Evolutionary conservation across 805 yeast genomes (phyloP), one percentile per base, ranked within the genome.

Genomic region (Brettanomyces bruxellensis): DNA sequence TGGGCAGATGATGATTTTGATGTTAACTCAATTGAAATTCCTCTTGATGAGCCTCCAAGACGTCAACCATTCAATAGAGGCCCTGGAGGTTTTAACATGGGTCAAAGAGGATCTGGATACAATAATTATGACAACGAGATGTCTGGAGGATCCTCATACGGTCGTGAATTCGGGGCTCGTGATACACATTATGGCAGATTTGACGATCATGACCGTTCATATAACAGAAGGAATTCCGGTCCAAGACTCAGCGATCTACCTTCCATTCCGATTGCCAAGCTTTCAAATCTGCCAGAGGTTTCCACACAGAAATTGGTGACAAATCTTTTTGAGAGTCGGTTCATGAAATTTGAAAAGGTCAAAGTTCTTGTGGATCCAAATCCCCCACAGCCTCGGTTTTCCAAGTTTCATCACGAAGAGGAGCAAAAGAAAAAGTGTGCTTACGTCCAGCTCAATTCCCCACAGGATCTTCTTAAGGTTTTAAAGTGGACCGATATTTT

Each of bases 1-100:
- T 81, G 87, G 87, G 86, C 85, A 14, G 86, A 81, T 54, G 86
- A 77, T 57, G 85, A 80, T 55, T 77, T 81, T 47, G 87, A 81
- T 57, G 66, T 80, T 62, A 72, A 73, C 38, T 73, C 83, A 35
- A 78, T 80, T 53, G 76, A 77, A 38, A 75, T 76, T 9, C 73
- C 76, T 4, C 11, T 45, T 23, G 14, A 22, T 28, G 9, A 9
- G 14, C 45, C 40, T 3, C 28, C 41, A 12, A 8, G 36, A 4
- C 5, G 12, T 25, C 12, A 28, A 8, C 32, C 28, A 8, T 37
- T 14, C 36, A 23, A 34, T 22, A 13, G 40, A 11, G 30, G 34
- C 22, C 25, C 14, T 22, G 25, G 30, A 11, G 25, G 42, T 4
- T 24, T 23, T 13, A 22, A 35, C 34, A 40, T 30, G 36, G 25